These are phyloP conservation scores for Volutella citrinella DNA, from an alignment of 2,329 filamentous ascomycete genomes.

Conservation along the genomic window DNA sequence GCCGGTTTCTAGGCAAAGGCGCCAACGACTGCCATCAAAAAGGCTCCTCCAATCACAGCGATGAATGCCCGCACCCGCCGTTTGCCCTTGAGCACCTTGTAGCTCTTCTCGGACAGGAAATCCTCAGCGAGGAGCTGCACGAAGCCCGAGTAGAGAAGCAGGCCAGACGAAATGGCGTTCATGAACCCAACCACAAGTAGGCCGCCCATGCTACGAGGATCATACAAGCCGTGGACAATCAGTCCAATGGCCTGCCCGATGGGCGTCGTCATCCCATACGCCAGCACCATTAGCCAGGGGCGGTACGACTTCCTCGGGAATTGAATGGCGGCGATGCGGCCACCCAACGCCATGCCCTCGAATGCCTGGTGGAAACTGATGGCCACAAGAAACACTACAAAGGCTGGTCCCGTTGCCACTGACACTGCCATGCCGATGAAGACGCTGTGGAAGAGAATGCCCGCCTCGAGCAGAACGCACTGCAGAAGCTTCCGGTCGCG, in stretches of 20 bases:
- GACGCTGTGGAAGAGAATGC: constrained; percentile 80
- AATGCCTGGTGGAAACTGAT: constrained; percentile 87
- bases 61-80: constrained; percentile 61
- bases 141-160: constrained; percentile 77
- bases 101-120: constrained; percentile 74
- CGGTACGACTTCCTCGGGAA: constrained; percentile 71
- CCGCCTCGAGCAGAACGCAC: constrained; percentile 76
- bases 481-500: constrained; percentile 69
- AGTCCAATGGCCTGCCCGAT: constrained; percentile 82
- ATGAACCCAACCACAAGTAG: constrained; percentile 82
- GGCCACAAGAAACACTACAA: constrained; percentile 75
- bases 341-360: constrained; percentile 81
- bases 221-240: constrained; percentile 74
- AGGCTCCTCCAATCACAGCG: constrained; percentile 61
- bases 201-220: constrained; percentile 72
- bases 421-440: constrained; percentile 87
- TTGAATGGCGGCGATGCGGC: constrained; percentile 78
- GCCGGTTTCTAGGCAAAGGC: constrained; percentile 77
- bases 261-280: constrained; percentile 75
- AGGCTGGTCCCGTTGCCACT: constrained; percentile 75
- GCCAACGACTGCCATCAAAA: constrained; percentile 69
- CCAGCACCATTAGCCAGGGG: constrained; percentile 80
- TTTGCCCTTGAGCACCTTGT: constrained; percentile 60
- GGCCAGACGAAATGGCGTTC: constrained; percentile 79
- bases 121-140: constrained; percentile 85